Conservation (phyloP, 2,329 filamentous ascomycete species). For the Pseudocercospora musae region DNA sequence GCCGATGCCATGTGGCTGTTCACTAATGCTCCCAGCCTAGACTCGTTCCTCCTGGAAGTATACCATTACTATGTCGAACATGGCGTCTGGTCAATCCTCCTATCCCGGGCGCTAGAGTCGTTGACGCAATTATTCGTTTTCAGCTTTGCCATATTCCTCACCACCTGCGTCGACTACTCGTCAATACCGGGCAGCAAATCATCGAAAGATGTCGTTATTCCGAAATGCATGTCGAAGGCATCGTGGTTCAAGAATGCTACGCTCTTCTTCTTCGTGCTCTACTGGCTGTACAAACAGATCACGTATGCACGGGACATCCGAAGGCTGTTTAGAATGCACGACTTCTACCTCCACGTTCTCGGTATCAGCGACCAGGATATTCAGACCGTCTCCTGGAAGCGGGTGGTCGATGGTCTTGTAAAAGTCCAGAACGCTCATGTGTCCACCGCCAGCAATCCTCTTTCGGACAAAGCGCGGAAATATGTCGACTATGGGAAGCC, state of each 20-base stretch:
- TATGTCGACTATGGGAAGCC: conserved; percentile 55
- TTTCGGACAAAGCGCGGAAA: conserved; percentile 55
- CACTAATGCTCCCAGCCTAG: conserved; percentile 86
- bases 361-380: conserved; percentile 83
- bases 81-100: conserved; percentile 79
- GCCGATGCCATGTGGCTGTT: conserved; percentile 88
- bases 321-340: conserved; percentile 71
- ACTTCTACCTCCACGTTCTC: conserved; percentile 80
- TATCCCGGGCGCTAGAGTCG: conserved; percentile 68
- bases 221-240: conserved; percentile 70
- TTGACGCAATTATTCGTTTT: conserved; percentile 81
- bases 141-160: conserved; percentile 75
- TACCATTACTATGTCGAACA: conserved; percentile 83
- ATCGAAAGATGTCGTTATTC: conserved; percentile 60
- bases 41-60: conserved; percentile 79
- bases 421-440: conserved; percentile 79
- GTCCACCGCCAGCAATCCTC: conserved; percentile 63
- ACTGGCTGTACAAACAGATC: conserved; percentile 77
- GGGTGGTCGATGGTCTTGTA: conserved; percentile 82
- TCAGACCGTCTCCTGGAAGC: conserved; percentile 92
- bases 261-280: conserved; percentile 80
- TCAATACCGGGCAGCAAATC: conserved; percentile 65
- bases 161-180: conserved; percentile 79
- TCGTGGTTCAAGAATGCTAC: conserved; percentile 73
- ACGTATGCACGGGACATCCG: conserved; percentile 71